Evolutionary conservation across 345 rosid genomes (phyloP).

Genomic region (Psidium guajava): DNA sequence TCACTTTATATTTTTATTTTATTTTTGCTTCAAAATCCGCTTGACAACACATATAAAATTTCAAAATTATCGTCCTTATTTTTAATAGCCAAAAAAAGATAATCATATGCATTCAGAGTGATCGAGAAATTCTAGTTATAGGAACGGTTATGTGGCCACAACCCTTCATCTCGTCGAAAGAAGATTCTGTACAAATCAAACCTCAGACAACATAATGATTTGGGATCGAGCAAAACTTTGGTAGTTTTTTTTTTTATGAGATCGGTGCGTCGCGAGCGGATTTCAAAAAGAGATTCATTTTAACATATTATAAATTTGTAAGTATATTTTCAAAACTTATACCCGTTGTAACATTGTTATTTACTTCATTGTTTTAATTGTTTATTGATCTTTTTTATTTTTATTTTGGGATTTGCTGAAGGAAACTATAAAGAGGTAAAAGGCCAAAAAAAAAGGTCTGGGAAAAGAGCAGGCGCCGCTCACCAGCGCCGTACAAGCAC

Average conservation of each 20-base stretch:
- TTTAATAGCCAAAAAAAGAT: too few species aligned
- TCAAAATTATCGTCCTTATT: too few species aligned
- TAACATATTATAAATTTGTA: background rate
- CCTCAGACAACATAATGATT: fast-evolving
- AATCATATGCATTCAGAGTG: too few species aligned
- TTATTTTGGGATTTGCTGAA: background rate
- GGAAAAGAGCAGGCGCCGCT: background rate
- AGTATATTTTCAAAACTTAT: background rate
- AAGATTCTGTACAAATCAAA: fast-evolving
- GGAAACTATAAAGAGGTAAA: background rate
- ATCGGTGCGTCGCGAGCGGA: fast-evolving
- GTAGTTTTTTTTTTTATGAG: too few species aligned
- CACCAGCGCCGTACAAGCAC: background rate
- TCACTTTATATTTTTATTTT: too few species aligned
- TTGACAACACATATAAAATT: too few species aligned
- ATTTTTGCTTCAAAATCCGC: too few species aligned
- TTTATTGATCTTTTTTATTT: background rate
- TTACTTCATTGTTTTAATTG: background rate
- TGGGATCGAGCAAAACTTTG: background rate
- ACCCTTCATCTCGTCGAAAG: too few species aligned
- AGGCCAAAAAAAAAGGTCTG: background rate
- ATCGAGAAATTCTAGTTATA: too few species aligned
- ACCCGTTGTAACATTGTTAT: background rate
- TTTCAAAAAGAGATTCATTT: fast-evolving
- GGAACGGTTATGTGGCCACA: too few species aligned